phyloP scores from a whole-genome alignment of 345 rosid species.

The Isatis tinctoria region DNA sequence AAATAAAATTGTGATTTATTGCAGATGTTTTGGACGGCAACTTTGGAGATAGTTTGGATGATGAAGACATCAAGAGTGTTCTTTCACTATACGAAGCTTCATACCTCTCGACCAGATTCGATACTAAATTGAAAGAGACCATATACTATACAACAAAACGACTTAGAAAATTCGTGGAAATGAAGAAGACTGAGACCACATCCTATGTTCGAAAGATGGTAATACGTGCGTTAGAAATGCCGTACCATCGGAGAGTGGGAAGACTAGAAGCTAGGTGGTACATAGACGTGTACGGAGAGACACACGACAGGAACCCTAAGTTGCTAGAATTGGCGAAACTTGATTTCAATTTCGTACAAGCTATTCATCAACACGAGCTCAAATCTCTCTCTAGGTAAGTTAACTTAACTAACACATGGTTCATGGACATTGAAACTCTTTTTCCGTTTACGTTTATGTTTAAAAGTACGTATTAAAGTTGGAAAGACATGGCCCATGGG shows the following conservation, averaged over 20 bases:
- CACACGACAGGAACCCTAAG: slow-evolving; percentile 4
- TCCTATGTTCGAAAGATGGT: slow-evolving; percentile 17
- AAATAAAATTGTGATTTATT: neutral
- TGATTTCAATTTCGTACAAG: slow-evolving; percentile 37
- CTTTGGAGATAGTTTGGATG: slow-evolving; percentile 11
- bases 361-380: slow-evolving; percentile 34
- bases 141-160: slow-evolving; percentile 12
- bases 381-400: slow-evolving; percentile 29
- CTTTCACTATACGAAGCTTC: slow-evolving; percentile 41
- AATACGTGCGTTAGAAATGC: slow-evolving; percentile 36
- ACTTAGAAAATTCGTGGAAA: slow-evolving; percentile 21
- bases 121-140: slow-evolving; percentile 30
- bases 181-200: neutral
- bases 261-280: slow-evolving; percentile 41
- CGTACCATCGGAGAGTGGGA: slow-evolving; percentile 33
- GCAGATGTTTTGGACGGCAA: slow-evolving; percentile 26
- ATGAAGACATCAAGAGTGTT: slow-evolving; percentile 26
- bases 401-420: neutral
- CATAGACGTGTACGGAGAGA: slow-evolving; percentile 28
- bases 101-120: slow-evolving; percentile 16
- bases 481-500: neutral
- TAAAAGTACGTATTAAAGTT: neutral
- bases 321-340: slow-evolving; percentile 35
- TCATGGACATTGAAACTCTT: neutral
- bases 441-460: neutral